Percentiles rank a stretch among this genome's conserved stretches.
phyloP scores from a whole-genome alignment of 768 basidiomycete species.

The Tephrocybe sp. region DNA sequence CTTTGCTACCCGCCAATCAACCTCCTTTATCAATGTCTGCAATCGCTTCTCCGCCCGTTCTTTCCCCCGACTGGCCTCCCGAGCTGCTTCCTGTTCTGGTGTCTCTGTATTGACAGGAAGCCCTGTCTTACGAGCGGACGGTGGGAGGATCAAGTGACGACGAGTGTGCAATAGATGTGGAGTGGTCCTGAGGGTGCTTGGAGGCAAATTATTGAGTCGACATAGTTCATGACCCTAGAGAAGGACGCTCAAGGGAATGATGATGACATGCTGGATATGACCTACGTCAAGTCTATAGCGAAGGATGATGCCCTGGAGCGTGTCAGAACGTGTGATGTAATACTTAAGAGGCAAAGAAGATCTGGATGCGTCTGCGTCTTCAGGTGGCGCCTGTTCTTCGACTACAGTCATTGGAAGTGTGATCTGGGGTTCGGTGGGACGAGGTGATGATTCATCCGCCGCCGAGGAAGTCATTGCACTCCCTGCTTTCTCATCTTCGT shows the following conservation, averaged over 20 bases:
- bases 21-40: conserved; percentile 68
- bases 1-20: conserved; percentile 64
- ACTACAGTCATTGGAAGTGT: neutral
- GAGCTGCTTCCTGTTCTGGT: conserved; percentile 29
- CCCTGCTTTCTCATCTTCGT: conserved; percentile 29
- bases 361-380: neutral
- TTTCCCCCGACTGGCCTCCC: conserved; percentile 43
- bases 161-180: conserved; percentile 78
- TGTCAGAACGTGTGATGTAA: conserved; percentile 57
- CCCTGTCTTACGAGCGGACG: conserved; percentile 31
- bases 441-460: neutral
- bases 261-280: conserved; percentile 11
- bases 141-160: conserved; percentile 52
- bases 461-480: neutral
- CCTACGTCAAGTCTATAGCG: conserved; percentile 63
- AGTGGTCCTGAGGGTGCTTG: conserved; percentile 64
- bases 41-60: conserved; percentile 61
- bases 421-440: neutral
- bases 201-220: conserved; percentile 63
- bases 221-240: conserved; percentile 59
- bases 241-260: neutral
- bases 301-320: conserved; percentile 63
- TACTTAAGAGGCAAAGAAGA: conserved; percentile 37
- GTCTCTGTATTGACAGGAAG: conserved; percentile 20
- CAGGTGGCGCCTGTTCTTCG: neutral